Base-by-base conservation (phyloP, 2,329 filamentous ascomycete species). In the Ascochyta pisi region DNA sequence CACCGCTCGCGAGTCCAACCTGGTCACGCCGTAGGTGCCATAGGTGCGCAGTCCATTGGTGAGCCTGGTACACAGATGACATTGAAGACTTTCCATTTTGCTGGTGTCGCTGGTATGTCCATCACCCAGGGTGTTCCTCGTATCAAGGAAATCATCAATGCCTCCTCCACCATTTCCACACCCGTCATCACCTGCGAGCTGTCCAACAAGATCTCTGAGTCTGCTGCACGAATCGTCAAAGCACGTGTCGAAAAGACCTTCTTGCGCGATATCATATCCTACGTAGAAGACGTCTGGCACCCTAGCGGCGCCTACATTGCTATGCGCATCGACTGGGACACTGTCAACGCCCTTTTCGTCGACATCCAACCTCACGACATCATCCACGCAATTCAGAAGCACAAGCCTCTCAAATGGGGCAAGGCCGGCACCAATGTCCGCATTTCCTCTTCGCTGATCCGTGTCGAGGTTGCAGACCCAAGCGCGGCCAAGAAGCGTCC, bases 91-190 rank as follows among this genome's bases (percentile, higher is more conserved):
- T 98, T 98, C 86, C 95, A 98, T 89, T 99, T 99, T 81, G 95
- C 95, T 73, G 95, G 95, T 90, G 95, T 99, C 62, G 95, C 95
- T 39, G 94, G 94, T 75, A 98, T 99, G 95, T 96, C 92, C 84
- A 96, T 99, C 73, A 99, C 95, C 0, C 92, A 97, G 73, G 95
- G 95, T 90, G 95, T 99, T 6, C 95, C 95, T 1, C 94, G 95
- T 88, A 99, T 99, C 81, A 99, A 99, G 79, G 95, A 99, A 82
- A 99, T 99, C 65, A 99, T 99, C 86, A 99, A 99, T 78, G 95
- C 95, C 6, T 96, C 92, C 8, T 96, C 92, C 74, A 82, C 83
- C 45, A 99, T 99, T 77, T 96, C 90, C 75, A 99, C 95, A 0
- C 95, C 95, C 0, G 89, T 99, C 71, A 96, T 99, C 65, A 87